Percentiles rank a stretch among this genome's conserved stretches.
Evolutionary conservation across 116 monocot species (phyloP).

Genomic region (Cymodocea nodosa): DNA sequence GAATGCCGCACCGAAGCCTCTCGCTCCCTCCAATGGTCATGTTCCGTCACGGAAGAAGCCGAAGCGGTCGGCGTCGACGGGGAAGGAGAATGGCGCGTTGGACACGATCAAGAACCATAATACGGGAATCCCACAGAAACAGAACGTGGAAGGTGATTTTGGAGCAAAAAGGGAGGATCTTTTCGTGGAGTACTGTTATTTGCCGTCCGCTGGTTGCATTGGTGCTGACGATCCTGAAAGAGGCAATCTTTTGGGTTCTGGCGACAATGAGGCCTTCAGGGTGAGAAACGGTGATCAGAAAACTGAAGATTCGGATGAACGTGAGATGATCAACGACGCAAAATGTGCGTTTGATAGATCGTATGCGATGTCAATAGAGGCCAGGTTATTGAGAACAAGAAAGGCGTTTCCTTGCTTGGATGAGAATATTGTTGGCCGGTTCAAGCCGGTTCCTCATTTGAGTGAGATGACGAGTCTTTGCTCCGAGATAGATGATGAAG

Average conservation of each 20-base stretch:
- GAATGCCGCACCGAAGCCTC: constrained; percentile 6
- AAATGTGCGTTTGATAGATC: constrained; percentile 6
- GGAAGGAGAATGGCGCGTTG: constrained; percentile 43
- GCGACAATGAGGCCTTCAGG: too few species aligned
- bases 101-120: neutral
- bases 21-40: constrained; percentile 26
- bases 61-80: constrained; percentile 16
- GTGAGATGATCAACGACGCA: neutral
- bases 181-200: neutral
- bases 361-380: constrained; percentile 36
- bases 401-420: neutral
- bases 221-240: neutral
- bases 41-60: constrained; percentile 29
- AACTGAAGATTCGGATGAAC: neutral
- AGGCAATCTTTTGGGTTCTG: neutral
- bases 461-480: constrained; percentile 68
- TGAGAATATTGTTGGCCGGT: constrained; percentile 17
- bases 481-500: constrained; percentile 23
- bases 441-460: constrained; percentile 61
- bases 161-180: neutral
- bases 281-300: neutral
- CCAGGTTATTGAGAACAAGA: constrained; percentile 25
- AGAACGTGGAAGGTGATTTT: neutral
- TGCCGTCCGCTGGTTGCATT: neutral
- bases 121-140: neutral